Base-by-base conservation (phyloP, 2,329 filamentous ascomycete genomes). In the Microsporum canis region DNA sequence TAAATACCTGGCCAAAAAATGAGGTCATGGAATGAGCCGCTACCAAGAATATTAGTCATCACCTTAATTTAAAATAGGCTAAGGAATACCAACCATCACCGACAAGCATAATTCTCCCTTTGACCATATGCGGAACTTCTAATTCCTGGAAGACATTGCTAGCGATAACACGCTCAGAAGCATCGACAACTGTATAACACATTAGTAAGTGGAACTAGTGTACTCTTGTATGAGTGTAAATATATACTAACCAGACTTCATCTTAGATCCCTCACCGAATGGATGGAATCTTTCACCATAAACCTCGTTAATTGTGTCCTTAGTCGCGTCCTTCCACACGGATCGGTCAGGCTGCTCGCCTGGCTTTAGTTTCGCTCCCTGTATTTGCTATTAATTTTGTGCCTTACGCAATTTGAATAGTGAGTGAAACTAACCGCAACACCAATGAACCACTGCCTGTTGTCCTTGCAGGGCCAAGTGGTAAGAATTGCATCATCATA, bases 231-330 rank as follows among this genome's bases (percentile, higher is more conserved):
- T 29, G 34, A 14, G 12, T 4, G 23, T 3, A 41, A 14, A 41
- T 14, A n/a, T 23, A 3, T 10, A 61, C 60, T 58, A 7, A 61
- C 60, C 58, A 10, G 60, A 58, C 31, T 43, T 51, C 60, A 61
- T 61, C 33, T 47, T 61, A 27, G 53, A 58, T 31, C 58, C 45
- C 33, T 49, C 58, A 43, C 60, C 60, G 23, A 61, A 61, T 38
- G 60, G 60, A 39, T 61, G 60, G 57, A 61, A 61, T 29, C 60
- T 55, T 39, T 61, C 60, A 23, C 60, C 60, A 53, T 61, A 61
- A 2, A 38, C 60, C 31, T 61, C 56, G 14, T 61, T 61, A 6
- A 61, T 56, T n/a, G 60, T 61, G 14, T 61, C 49, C 23, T 39
- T 57, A 1, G 53, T 61, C 5, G 60, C 60, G 12, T 43, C 55